Conservation (phyloP, 306 rosid species). For the Hippophae rhamnoides region DNA sequence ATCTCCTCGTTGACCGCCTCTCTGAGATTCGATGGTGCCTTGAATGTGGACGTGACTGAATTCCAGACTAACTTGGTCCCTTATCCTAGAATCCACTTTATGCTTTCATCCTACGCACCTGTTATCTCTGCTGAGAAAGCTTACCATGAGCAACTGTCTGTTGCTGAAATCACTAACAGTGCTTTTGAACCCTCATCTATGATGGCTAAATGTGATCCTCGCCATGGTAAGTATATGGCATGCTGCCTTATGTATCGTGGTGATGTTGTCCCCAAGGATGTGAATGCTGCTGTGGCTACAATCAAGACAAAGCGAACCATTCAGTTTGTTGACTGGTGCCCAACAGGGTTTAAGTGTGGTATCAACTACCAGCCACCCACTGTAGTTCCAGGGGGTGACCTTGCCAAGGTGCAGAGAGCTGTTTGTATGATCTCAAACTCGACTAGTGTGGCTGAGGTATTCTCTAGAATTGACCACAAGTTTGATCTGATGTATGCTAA, state of each 20-base stretch:
- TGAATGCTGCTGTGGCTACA: slow-evolving; percentile 81
- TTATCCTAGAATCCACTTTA: slow-evolving; percentile 87
- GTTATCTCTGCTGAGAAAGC: slow-evolving; percentile 86
- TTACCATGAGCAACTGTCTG: slow-evolving; percentile 81
- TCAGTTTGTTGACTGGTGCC: slow-evolving; percentile 94
- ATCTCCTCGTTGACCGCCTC: slow-evolving; percentile 87
- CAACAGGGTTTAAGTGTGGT: slow-evolving; percentile 91
- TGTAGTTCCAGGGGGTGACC: slow-evolving; percentile 92
- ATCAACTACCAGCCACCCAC: slow-evolving; percentile 93
- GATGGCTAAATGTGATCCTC: slow-evolving; percentile 98
- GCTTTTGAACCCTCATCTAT: slow-evolving; percentile 91
- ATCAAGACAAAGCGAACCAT: slow-evolving; percentile 89
- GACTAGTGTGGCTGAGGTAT: slow-evolving; percentile 85
- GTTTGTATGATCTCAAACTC: slow-evolving; percentile 90
- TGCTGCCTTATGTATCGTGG: slow-evolving; percentile 97
- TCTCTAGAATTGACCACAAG: slow-evolving; percentile 78
- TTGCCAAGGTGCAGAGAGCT: slow-evolving; percentile 91
- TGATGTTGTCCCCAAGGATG: slow-evolving; percentile 93
- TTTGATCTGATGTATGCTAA: slow-evolving; percentile 90
- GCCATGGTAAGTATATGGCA: slow-evolving; percentile 91
- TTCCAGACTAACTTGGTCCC: slow-evolving; percentile 93
- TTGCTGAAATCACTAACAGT: slow-evolving; percentile 86
- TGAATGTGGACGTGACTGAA: slow-evolving; percentile 84
- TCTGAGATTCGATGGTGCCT: slow-evolving; percentile 80
- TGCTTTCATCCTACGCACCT: slow-evolving; percentile 94